Evolutionary conservation across 768 basidiomycete species (phyloP).

Genomic region (Rhizopogon vulgaris): DNA sequence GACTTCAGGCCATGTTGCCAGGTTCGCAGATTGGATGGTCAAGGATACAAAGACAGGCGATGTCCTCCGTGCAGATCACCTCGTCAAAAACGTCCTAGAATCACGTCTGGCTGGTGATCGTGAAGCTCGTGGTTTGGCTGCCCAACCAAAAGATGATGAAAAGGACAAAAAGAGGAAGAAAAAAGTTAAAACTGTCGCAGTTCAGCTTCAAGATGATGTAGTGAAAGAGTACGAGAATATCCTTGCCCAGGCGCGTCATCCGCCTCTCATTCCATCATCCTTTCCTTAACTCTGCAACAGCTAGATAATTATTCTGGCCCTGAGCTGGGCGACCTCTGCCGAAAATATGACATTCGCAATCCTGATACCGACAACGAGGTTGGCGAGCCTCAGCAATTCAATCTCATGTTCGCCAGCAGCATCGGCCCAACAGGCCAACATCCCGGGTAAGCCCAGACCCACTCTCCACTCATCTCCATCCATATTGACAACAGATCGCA

Average conservation of each 20-base stretch:
- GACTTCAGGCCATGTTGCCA: constrained; percentile 94
- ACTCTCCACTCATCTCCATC: not conserved
- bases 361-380: constrained; percentile 93
- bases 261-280: not conserved
- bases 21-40: constrained; percentile 99
- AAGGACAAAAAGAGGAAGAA: constrained; percentile 53
- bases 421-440: constrained; percentile 97
- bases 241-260: constrained; percentile 73
- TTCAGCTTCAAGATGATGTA: constrained; percentile 67
- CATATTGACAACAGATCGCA: constrained; percentile 21
- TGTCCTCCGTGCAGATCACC: constrained; percentile 93
- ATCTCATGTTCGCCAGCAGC: constrained; percentile 96
- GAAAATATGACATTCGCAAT: constrained; percentile 73
- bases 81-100: constrained; percentile 89
- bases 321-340: constrained; percentile 83
- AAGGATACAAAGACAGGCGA: constrained; percentile 94
- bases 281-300: constrained; percentile 4
- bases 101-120: constrained; percentile 85
- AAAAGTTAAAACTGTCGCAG: constrained; percentile 56
- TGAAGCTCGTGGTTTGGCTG: constrained; percentile 76
- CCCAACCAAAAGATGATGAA: constrained; percentile 57
- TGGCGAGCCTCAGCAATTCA: constrained; percentile 90
- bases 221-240: constrained; percentile 75
- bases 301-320: constrained; percentile 87
- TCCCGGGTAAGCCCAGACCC: constrained; percentile 57